phyloP scores from a whole-genome alignment of 2,329 filamentous ascomycete genomes.

The Colletotrichum camelliae region DNA sequence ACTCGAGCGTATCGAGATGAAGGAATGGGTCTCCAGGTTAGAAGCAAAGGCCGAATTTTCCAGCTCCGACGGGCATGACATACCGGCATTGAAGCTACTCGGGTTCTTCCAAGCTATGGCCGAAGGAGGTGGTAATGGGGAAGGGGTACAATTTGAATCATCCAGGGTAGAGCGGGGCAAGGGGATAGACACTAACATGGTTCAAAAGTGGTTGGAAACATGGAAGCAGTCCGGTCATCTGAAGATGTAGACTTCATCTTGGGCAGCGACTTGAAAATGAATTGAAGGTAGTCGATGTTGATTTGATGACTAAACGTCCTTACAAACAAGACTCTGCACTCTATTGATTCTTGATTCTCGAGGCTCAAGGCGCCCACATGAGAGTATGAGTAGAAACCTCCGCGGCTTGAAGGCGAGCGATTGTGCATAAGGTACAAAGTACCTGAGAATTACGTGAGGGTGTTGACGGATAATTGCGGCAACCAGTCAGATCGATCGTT shows the following conservation, averaged over 20 bases:
- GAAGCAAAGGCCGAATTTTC: background rate
- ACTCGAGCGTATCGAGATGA: background rate
- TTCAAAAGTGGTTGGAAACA: background rate
- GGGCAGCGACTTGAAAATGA: background rate
- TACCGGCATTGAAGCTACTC: background rate
- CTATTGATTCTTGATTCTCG: background rate
- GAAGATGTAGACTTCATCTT: background rate
- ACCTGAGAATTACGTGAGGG: background rate
- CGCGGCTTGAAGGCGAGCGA: background rate
- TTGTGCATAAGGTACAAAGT: background rate
- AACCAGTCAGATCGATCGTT: background rate
- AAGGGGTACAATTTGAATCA: background rate
- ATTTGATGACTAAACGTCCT: background rate
- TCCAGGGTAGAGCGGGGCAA: background rate
- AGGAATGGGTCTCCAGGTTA: background rate
- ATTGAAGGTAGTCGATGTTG: background rate
- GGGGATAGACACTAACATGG: background rate
- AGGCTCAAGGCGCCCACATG: background rate
- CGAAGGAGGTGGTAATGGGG: background rate
- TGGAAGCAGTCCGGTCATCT: background rate
- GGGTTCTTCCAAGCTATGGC: slow-evolving; percentile 9
- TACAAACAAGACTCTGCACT: background rate
- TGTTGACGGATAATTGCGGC: background rate
- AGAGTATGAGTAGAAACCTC: background rate
- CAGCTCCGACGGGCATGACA: background rate